Evolutionary conservation across 2,329 filamentous ascomycete genomes (phyloP), one percentile per base, ranked within the genome.

Genomic region (Aspergillus unguis): DNA sequence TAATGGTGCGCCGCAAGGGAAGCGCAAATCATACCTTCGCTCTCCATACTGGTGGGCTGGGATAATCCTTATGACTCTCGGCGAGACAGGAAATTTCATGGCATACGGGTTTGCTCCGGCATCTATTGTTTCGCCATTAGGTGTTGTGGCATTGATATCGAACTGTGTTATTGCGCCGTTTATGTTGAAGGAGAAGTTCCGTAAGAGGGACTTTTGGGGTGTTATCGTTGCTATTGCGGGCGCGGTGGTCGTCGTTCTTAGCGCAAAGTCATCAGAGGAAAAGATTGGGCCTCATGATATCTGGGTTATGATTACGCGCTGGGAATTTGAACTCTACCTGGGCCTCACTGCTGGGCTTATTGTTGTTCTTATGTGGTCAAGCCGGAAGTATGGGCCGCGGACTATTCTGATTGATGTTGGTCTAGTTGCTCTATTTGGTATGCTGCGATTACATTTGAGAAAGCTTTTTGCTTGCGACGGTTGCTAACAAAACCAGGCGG

Each of bases 31-130:
- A 5, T 99, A 99, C 71, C 81, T 99, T 54, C 85, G 84, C 58
- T 96, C 91, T 33, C 90, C 91, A 1, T 96, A 94, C 67, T 99
- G 94, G 94, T 99, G 94, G 94, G 75, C 86, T 31, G 94, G 94
- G 23, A 92, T 97, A 60, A 81, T 95, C 11, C 79, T 99, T 54
- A 99, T 99, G 83, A 90, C 86, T 0, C 76, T 96, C 26, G 94
- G 94, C 52, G 94, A 99, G 75, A 87, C 88, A 67, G 94, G 94
- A 47, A 99, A 99, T 70, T 99, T 99, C 67, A 76, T 99, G 58
- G 94, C 94, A 0, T 99, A 99, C 66, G 94, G 94, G 26, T 99
- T 99, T 69, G 94, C 94, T 29, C 94, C 94, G 3, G 94, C 94
- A 6, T 97, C 94, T 10, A 96, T 99, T 63, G 94, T 99, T 38